These are phyloP conservation scores for Puccinia novopanici DNA, from an alignment of 1,284 basidiomycete species.

Conservation along the genomic window DNA sequence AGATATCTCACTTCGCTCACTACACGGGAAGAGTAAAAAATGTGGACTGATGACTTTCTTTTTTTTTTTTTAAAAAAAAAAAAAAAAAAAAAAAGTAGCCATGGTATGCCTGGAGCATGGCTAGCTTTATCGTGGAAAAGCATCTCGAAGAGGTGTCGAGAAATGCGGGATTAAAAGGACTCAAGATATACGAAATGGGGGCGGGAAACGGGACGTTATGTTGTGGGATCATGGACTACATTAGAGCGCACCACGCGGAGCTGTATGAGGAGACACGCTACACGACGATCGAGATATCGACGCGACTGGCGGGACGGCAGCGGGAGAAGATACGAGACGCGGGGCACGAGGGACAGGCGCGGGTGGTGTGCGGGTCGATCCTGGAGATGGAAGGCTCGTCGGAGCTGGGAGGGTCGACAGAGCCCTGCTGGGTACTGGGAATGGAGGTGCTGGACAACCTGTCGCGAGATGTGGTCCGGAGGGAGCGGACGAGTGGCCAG, in stretches of 20 bases:
- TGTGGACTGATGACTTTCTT: too few relatives aligned
- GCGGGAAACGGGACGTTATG: conserved; percentile 96
- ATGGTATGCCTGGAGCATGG: conserved; percentile 88
- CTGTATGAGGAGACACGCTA: conserved; percentile 88
- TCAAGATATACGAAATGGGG: conserved; percentile 94
- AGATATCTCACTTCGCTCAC: too few relatives aligned
- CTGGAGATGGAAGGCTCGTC: conserved; percentile 56
- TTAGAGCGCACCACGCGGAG: conserved; percentile 77
- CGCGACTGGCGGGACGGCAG: conserved; percentile 74
- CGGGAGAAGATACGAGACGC: conserved; percentile 55
- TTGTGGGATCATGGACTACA: conserved; percentile 77
- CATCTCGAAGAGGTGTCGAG: conserved; percentile 67
- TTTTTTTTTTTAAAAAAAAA: too few relatives aligned
- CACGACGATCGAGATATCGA: conserved; percentile 90
- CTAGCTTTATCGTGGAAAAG: conserved; percentile 65
- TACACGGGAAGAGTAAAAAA: too few relatives aligned
- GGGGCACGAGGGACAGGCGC: conserved; percentile 27
- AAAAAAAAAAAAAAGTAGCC: too few relatives aligned
- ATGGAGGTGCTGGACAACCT: conserved; percentile 78
- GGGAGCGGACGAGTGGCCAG: conserved; percentile 71
- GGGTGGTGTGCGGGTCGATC: conserved; percentile 50
- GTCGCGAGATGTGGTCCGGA: conserved; percentile 91
- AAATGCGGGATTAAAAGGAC: conserved; percentile 63
- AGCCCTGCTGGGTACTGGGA: conserved; percentile 44
- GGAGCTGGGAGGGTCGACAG: conserved; percentile 80